Base-by-base conservation (phyloP, 257 asterid genomes). In the Gentiana straminea region DNA sequence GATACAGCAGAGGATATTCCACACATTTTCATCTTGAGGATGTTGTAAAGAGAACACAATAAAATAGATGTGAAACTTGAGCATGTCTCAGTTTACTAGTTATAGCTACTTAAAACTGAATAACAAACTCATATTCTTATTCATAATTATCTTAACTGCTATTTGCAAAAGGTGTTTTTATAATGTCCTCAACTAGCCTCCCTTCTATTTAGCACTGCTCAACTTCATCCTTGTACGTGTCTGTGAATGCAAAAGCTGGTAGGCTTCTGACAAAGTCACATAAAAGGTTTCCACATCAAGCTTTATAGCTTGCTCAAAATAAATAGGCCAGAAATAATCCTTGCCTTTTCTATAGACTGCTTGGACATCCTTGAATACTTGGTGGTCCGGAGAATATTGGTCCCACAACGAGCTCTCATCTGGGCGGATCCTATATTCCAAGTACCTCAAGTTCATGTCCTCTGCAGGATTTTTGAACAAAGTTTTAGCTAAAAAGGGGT, bases 331-430 rank as follows among this genome's bases (percentile, higher is more conserved):
- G 51, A 66, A 75, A 35, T 59, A 7, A 7, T 1, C 5, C 75
- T 73, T 71, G 24, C 73, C 75, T 33, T 41, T 55, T 58, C 46
- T 61, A 7, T 37, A 15, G 36, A 68, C 63, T 35, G 75, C 35
- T n/a, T 50, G 51, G 36, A 73, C 67, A 5, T 76, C 65, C 55
- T 61, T 64, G 2, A 75, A 62, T 0, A 75, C 57, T n/a, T 67
- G 37, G 54, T 75, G 77, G 12, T 68, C 55, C 15, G 24, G 2
- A 35, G 80, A 57, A 36, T 63, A 75, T 49, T 67, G 64, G 1
- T 75, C 58, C 13, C 44, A 38, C 41, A 86, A 67, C 0, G 89
- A 72, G 68, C 89, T 81, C 52, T 86, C 96, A 1, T 75, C 71
- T 5, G 70, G 35, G 12, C 66, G 59, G 15, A 75, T 79, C 51